Evolutionary conservation across 1,284 basidiomycete species (phyloP), one percentile per base, ranked within the genome.

Genomic region (Cutaneotrichosporon sp.): DNA sequence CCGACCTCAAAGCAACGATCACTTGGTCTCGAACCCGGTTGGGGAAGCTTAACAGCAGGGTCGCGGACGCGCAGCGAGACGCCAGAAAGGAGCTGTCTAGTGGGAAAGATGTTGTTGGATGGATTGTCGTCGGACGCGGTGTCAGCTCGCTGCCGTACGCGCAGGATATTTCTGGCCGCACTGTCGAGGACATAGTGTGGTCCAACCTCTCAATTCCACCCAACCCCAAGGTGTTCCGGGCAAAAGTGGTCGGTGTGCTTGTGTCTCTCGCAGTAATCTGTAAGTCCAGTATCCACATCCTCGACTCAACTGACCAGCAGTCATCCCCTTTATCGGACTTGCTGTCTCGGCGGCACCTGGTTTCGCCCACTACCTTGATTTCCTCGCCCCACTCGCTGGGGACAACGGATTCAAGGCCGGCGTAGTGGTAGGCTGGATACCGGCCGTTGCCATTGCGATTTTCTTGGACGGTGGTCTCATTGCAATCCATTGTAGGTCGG

Each of bases 151-250:
- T 89, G n/a, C 82, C 81, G 12, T 81, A 81, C 1, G 74, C 85
- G 4, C 75, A 85, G 64, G 71, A 84, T 27, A 86, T 90, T 25
- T 82, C 86, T 61, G 87, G 87, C 1, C 75, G 84, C 41, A 83
- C 85, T 12, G 87, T 86, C 68, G 87, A 89, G 62, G 87, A 89
- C 65, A 81, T 90, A 26, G 71, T 84, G 46, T 90, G 87, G 29
- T 31, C 29, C 55, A 82, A 87, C 44, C 71, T 89, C 19, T 86
- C 87, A 60, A 77, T 79, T 55, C 80, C 81, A 58, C 70, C 79
- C n/a, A 78, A 75, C 22, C 60, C 79, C 79, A 54, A 65, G 68
- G 75, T 77, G 4, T 81, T 85, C 60, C 86, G 84, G 83, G 68
- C 75, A 17, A 63, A 84, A 25, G 76, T 85, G 5, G 68, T 72